Percentiles rank a stretch among this genome's conserved stretches.
phyloP scores from a whole-genome alignment of 257 asterid species.

The Penstemon newberryi region DNA sequence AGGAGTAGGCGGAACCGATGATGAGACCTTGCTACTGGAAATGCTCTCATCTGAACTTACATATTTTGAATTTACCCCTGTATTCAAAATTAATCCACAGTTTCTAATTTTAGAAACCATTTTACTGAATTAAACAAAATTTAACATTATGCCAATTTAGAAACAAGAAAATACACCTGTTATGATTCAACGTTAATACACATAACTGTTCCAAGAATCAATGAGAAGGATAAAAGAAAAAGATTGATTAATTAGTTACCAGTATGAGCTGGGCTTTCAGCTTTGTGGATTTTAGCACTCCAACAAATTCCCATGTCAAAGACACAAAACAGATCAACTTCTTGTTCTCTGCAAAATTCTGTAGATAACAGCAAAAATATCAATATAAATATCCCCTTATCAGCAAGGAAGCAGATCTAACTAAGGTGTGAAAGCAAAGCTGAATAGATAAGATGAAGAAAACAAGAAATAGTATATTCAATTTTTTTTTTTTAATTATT shows the following conservation, averaged over 20 bases:
- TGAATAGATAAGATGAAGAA: background rate
- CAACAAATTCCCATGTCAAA: constrained; percentile 63
- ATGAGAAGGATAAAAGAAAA: background rate
- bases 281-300: constrained; percentile 51
- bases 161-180: too few relatives aligned
- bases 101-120: background rate
- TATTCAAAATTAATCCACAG: constrained; percentile 8
- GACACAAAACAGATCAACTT: background rate
- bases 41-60: constrained; percentile 45
- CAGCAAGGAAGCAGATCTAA: constrained; percentile 23
- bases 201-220: background rate
- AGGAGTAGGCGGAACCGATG: constrained; percentile 50
- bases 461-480: background rate
- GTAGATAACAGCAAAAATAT: constrained; percentile 19
- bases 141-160: too few relatives aligned
- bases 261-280: constrained; percentile 45
- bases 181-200: background rate
- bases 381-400: background rate
- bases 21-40: constrained; percentile 40
- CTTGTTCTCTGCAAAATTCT: constrained; percentile 30
- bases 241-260: constrained; percentile 30
- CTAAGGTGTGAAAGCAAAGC: constrained; percentile 31
- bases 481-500: background rate
- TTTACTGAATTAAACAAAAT: constrained; percentile 5
- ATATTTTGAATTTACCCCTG: constrained; percentile 55